Evolutionary conservation across 2,329 filamentous ascomycete genomes (phyloP).

Genomic region (Blastomyces gilchristii): DNA sequence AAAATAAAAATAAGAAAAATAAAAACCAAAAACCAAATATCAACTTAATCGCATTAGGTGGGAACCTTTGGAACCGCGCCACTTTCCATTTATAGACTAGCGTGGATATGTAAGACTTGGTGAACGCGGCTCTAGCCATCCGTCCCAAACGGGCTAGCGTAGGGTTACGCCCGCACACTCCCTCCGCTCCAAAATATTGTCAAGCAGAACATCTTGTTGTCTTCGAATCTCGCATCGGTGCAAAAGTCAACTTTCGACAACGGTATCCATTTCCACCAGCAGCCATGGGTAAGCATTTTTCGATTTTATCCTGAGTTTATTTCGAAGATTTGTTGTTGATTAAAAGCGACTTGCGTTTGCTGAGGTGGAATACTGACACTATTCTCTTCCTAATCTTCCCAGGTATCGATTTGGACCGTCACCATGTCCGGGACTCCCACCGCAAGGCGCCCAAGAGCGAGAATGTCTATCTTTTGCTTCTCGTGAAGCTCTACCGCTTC

Average conservation of each 20-base stretch:
- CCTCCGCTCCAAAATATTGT: constrained; percentile 9
- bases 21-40: no score
- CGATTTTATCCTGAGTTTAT: not conserved
- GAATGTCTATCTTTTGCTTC: constrained; percentile 93
- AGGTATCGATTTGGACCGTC: constrained; percentile 51
- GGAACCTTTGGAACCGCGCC: not conserved
- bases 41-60: no score
- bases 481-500: constrained; percentile 98
- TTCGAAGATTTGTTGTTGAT: not conserved
- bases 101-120: constrained; percentile 39
- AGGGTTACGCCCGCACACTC: constrained; percentile 36
- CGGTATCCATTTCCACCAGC: constrained; percentile 29
- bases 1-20: no score
- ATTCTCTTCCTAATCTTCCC: constrained; percentile 4
- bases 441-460: constrained; percentile 95
- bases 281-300: constrained; percentile 35
- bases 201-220: not conserved
- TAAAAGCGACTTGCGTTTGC: not conserved
- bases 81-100: not conserved
- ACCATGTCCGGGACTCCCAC: constrained; percentile 59
- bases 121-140: constrained; percentile 13
- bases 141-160: constrained; percentile 27
- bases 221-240: constrained; percentile 11
- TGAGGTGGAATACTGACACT: constrained; percentile 6
- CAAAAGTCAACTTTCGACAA: constrained; percentile 23